These are phyloP conservation scores for Ophioceras dolichostomum DNA, from an alignment of 2,329 filamentous ascomycete genomes.

Conservation along the genomic window DNA sequence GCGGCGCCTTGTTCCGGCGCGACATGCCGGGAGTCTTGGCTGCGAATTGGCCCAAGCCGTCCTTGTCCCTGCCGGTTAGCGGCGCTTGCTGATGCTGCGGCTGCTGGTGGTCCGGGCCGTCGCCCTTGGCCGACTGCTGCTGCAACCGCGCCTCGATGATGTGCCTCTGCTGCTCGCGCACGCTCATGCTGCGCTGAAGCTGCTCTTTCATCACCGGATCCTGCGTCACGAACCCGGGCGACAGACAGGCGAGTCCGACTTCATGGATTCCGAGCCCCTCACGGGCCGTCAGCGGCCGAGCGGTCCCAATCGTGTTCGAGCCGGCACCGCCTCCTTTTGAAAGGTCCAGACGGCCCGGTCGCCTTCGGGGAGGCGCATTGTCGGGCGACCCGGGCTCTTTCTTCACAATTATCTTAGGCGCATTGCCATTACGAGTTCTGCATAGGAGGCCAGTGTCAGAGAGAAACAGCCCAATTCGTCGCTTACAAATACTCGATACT, in stretches of 20 bases:
- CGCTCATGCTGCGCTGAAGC: conserved; percentile 83
- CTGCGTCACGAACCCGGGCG: conserved; percentile 89
- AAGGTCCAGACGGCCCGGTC: conserved; percentile 67
- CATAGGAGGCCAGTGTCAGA: too few species aligned
- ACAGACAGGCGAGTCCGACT: conserved; percentile 86
- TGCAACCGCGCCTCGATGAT: conserved; percentile 90
- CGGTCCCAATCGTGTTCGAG: conserved; percentile 43
- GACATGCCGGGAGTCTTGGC: conserved; percentile 65
- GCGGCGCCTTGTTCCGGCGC: conserved; percentile 67
- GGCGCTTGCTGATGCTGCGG: too few species aligned
- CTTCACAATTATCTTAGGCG: conserved; percentile 83
- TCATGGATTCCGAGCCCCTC: conserved; percentile 78
- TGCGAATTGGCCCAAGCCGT: conserved; percentile 33
- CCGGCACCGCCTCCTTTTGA: conserved; percentile 47
- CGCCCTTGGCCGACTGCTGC: conserved; percentile 72
- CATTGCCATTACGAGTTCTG: conserved; percentile 39
- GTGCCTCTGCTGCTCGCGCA: conserved; percentile 84
- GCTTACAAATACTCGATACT: too few species aligned
- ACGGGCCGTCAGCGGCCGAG: conserved; percentile 66
- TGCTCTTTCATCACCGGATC: conserved; percentile 96
- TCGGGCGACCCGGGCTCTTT: conserved; percentile 89
- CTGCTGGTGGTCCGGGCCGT: conserved; percentile 35
- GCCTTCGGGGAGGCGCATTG: conserved; percentile 60
- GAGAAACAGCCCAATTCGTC: too few species aligned
- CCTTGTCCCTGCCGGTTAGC: conserved; percentile 41